Conservation (phyloP, 176 grass and related monocot genomes). For the Carex littledalei region DNA sequence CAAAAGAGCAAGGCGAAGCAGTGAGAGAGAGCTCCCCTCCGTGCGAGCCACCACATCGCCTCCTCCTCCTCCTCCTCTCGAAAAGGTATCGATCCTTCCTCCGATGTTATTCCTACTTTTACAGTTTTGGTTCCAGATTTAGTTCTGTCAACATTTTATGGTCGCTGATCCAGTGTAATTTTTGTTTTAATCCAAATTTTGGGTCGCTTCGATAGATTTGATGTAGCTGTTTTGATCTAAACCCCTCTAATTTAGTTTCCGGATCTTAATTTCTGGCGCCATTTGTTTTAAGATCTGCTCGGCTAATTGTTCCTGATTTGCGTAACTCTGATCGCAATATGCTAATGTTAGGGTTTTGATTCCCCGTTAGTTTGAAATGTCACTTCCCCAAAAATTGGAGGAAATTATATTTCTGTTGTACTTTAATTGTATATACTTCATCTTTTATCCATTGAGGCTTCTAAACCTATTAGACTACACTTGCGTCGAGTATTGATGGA, state of each 20-base stretch:
- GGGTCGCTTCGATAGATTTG: background rate
- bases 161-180: background rate
- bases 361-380: background rate
- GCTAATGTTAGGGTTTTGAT: background rate
- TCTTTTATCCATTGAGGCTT: background rate
- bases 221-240: background rate
- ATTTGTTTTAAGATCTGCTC: background rate
- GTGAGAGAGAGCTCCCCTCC: background rate
- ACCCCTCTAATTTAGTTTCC: background rate
- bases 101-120: background rate
- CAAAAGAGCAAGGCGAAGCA: background rate
- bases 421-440: background rate
- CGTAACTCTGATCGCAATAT: background rate
- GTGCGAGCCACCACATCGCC: slow-evolving; percentile 16
- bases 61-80: background rate
- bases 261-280: background rate
- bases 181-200: background rate
- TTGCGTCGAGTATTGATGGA: background rate
- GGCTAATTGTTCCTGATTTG: background rate
- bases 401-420: background rate
- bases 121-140: background rate
- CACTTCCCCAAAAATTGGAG: background rate
- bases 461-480: background rate
- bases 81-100: background rate
- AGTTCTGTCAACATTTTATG: background rate